These are phyloP conservation scores for Mortierella sp. DNA, from an alignment of 371 early-diverging fungal genomes.

Conservation along the genomic window DNA sequence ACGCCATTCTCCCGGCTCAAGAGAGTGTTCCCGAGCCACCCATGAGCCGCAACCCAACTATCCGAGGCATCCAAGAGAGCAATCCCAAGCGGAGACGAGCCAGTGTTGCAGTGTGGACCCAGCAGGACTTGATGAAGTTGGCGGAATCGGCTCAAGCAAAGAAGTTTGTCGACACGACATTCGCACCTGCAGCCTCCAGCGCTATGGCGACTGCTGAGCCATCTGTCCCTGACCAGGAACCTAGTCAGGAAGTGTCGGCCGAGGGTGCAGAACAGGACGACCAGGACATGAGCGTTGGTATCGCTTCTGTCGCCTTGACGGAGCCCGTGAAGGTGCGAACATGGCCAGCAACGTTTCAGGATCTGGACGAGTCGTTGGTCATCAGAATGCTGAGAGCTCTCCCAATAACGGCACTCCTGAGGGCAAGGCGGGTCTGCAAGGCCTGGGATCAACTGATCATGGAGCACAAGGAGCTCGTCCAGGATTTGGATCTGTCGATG, in stretches of 20 bases:
- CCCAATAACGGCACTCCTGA: slow-evolving; percentile 26
- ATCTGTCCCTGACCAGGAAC: not conserved
- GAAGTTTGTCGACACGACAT: slow-evolving; percentile 8
- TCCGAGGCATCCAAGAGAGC: slow-evolving; percentile 53
- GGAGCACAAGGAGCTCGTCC: slow-evolving; percentile 50
- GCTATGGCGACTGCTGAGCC: slow-evolving; percentile 9
- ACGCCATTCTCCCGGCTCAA: not conserved
- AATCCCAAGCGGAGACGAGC: slow-evolving; percentile 71
- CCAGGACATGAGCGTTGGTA: slow-evolving; percentile 6
- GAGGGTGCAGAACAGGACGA: not conserved
- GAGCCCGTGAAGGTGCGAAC: slow-evolving; percentile 16
- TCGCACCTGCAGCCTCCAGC: slow-evolving; percentile 9
- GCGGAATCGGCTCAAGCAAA: slow-evolving; percentile 56
- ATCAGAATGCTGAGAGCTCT: slow-evolving; percentile 22
- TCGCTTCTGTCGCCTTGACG: not conserved
- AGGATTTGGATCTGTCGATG: slow-evolving; percentile 59
- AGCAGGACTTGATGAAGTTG: slow-evolving; percentile 74
- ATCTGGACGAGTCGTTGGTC: slow-evolving; percentile 32
- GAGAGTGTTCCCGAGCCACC: slow-evolving; percentile 18
- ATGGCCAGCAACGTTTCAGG: slow-evolving; percentile 40
- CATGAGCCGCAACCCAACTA: slow-evolving; percentile 46
- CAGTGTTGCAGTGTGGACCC: slow-evolving; percentile 89
- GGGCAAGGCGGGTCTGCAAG: slow-evolving; percentile 42
- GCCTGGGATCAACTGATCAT: slow-evolving; percentile 52
- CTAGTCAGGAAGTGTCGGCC: not conserved